Evolutionary conservation across 2,329 filamentous ascomycete species (phyloP), one percentile per base, ranked within the genome.

Genomic region (Fusarium humuli): DNA sequence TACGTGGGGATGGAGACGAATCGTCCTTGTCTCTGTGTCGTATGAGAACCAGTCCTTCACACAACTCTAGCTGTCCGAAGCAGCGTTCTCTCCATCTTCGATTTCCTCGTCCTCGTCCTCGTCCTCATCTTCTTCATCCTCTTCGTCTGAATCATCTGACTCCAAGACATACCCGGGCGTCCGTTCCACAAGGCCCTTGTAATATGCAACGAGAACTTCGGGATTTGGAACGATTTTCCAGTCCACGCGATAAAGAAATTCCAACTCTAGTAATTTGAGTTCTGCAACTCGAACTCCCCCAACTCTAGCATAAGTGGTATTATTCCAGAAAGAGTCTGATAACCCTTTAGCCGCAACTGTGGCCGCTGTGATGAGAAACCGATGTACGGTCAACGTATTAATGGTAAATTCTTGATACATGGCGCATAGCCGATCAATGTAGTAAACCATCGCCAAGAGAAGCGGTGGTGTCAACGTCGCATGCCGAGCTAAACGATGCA

Each of bases 361-460:
- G 12, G 94, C 95, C 22, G 94, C 94, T 3, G 95, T 96, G 72
- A 99, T 99, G 12, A 99, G 87, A 77, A 98, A 99, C 11, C 96
- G 94, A 82, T 99, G 96, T 5, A 99, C 95, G 0, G 96, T 99
- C 22, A 99, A 85, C 48, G 94, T 97, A 78, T 94, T 97, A 73
- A 99, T 97, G 29, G 94, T 98, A 79, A 99, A 99, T 48, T 95
- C 92, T 5, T 93, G 92, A 78, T 98, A 99, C 63, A 97, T 85
- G 13, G 93, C 91, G 80, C 95, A 99, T 23, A 99, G 87, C 32
- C 94, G 91, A 81, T 99, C 96, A 76, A 99, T 98, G 77, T 98
- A 99, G 78, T 97, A 99, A 61, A 99, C 96, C 94, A 99, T 98
- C 73, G 94, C 96, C 37, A 99, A 88, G n/a, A 99, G 86, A 53